These are phyloP conservation scores for Aegilops umbellulata DNA, from an alignment of 176 grass and related monocot species.

Conservation along the genomic window DNA sequence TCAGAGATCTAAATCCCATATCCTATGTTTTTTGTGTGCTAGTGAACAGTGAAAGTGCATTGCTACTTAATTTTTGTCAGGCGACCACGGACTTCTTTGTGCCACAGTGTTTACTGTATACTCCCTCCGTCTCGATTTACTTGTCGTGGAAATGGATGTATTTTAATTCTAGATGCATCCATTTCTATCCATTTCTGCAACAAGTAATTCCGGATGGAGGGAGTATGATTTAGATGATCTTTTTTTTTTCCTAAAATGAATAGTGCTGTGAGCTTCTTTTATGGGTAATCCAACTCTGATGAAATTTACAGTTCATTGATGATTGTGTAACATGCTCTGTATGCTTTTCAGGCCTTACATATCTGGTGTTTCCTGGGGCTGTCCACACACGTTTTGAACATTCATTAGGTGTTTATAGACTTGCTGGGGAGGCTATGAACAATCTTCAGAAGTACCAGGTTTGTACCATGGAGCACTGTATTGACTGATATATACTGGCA, in stretches of 20 bases:
- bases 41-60: neutral
- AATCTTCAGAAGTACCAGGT: slow-evolving; percentile 70
- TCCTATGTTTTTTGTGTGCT: neutral
- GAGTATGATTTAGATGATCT: no score
- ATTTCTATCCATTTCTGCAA: no score
- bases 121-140: no score
- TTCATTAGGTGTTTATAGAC: slow-evolving; percentile 84
- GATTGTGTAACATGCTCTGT: slow-evolving; percentile 10
- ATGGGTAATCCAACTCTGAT: neutral
- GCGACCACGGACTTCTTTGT: neutral
- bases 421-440: slow-evolving; percentile 64
- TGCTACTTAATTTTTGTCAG: neutral
- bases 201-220: no score
- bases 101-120: neutral
- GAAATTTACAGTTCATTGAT: neutral
- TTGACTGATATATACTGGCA: slow-evolving; percentile 15
- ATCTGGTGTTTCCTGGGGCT: slow-evolving; percentile 84
- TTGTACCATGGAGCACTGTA: neutral
- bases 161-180: no score
- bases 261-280: neutral
- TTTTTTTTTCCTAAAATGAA: neutral
- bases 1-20: neutral
- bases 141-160: no score
- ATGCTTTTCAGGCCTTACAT: slow-evolving; percentile 73
- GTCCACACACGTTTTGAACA: slow-evolving; percentile 92